phyloP scores from a whole-genome alignment of 208 protist genomes.

The Leishmania guyanensis region DNA sequence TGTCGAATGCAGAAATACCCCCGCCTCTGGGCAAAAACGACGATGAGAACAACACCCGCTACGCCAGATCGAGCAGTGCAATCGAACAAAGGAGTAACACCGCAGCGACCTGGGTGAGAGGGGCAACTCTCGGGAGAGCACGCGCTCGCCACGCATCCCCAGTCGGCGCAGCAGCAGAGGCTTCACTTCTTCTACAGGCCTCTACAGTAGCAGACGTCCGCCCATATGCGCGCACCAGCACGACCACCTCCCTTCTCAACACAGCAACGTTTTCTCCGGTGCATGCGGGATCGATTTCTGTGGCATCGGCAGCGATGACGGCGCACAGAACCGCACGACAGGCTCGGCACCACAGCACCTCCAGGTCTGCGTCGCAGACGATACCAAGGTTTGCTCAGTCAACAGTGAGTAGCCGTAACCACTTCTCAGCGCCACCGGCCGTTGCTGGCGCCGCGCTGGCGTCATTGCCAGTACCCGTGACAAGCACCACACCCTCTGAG shows the following conservation, averaged over 20 bases:
- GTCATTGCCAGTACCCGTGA: neutral
- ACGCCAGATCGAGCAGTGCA: neutral
- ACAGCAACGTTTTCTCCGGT: neutral
- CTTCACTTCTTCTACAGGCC: neutral
- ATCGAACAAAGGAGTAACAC: no score
- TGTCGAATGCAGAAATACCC: neutral
- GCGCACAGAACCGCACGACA: neutral
- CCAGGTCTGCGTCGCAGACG: neutral
- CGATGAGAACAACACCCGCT: neutral
- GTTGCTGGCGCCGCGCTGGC: neutral
- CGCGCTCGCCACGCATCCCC: neutral
- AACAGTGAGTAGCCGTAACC: slow-evolving; percentile 13
- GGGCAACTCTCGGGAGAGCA: neutral
- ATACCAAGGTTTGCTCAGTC: slow-evolving; percentile 3
- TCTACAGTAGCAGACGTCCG: neutral
- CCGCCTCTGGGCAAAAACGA: neutral
- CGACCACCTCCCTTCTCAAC: neutral
- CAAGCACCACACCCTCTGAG: neutral
- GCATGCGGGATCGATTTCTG: neutral
- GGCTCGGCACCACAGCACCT: neutral
- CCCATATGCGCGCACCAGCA: neutral
- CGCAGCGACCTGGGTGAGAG: neutral
- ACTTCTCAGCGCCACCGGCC: neutral
- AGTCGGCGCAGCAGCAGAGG: no score
- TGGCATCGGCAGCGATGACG: neutral